Conservation (phyloP, 1,139 yeast genomes). For the Saccharomyces pastorianus region DNA sequence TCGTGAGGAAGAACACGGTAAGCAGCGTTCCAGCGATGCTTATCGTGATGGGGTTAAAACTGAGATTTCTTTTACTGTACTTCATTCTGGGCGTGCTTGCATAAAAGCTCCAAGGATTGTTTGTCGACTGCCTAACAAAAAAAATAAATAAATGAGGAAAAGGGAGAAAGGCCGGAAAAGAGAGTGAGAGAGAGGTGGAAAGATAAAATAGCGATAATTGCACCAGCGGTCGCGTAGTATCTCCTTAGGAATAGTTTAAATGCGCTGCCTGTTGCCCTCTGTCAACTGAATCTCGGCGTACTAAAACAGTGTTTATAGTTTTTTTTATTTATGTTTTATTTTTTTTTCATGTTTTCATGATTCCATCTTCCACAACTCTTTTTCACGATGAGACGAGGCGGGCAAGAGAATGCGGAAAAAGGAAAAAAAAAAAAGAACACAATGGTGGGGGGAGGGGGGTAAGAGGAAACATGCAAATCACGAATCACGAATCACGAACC, state of each 20-base stretch:
- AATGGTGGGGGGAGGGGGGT: neutral
- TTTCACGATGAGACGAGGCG: neutral
- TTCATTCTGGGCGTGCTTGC: neutral
- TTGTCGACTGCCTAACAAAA: too few relatives aligned
- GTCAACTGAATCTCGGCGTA: neutral
- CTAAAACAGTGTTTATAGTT: too few relatives aligned
- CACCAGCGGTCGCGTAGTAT: too few relatives aligned
- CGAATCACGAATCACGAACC: neutral
- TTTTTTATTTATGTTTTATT: neutral
- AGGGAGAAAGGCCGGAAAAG: too few relatives aligned
- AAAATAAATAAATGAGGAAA: too few relatives aligned
- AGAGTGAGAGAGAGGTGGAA: neutral
- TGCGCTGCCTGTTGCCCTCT: neutral
- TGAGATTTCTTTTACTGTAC: neutral
- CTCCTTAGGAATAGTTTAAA: too few relatives aligned
- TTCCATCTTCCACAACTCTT: neutral
- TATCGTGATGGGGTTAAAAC: neutral
- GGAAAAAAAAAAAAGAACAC: neutral
- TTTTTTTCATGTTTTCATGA: neutral
- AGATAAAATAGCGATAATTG: too few relatives aligned
- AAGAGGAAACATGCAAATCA: neutral
- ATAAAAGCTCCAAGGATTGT: neutral
- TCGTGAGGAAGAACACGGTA: conserved; percentile 3
- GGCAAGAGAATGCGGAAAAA: neutral
- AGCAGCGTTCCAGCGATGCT: conserved; percentile 6